These are phyloP conservation scores for Tylopilus intermedius DNA, from an alignment of 768 basidiomycete species.

Conservation along the genomic window DNA sequence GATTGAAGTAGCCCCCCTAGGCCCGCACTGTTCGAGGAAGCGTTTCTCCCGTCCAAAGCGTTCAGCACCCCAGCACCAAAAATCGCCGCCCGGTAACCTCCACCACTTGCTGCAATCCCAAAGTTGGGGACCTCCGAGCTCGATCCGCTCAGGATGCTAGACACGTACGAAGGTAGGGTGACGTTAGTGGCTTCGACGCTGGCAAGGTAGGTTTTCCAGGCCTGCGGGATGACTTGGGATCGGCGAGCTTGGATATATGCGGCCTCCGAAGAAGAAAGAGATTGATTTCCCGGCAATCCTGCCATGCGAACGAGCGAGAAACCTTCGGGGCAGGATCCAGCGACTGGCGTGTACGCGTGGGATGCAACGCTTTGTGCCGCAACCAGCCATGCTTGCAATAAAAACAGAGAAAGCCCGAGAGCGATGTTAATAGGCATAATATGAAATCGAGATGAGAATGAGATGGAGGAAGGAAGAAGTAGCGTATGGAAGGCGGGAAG, in stretches of 20 bases:
- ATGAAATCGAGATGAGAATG: background rate
- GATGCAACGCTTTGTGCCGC: constrained; percentile 25
- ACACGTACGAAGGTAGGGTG: constrained; percentile 33
- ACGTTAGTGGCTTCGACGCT: constrained; percentile 31
- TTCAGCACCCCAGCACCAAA: constrained; percentile 49
- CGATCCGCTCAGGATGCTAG: constrained; percentile 25
- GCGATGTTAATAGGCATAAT: background rate
- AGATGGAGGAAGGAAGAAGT: background rate
- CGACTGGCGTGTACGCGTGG: constrained; percentile 20
- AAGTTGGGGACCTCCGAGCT: constrained; percentile 31
- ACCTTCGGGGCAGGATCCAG: constrained; percentile 16
- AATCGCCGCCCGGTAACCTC: constrained; percentile 52
- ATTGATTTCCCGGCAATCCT: constrained; percentile 25
- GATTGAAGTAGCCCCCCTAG: constrained; percentile 50
- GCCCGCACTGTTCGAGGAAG: constrained; percentile 37
- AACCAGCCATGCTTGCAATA: constrained; percentile 2
- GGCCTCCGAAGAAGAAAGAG: constrained; percentile 33
- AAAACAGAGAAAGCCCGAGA: constrained; percentile 13
- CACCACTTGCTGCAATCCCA: constrained; percentile 52
- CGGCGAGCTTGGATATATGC: constrained; percentile 34
- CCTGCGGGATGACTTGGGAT: constrained; percentile 33
- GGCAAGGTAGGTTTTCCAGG: constrained; percentile 38
- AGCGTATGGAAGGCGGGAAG: no score
- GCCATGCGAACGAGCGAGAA: constrained; percentile 30
- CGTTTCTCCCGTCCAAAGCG: constrained; percentile 48